A percentile compares a stretch with the other conserved stretches of the same genome.
These are phyloP conservation scores for Colletotrichum aenigma DNA, from an alignment of 2,329 filamentous ascomycete genomes.

Conservation along the genomic window DNA sequence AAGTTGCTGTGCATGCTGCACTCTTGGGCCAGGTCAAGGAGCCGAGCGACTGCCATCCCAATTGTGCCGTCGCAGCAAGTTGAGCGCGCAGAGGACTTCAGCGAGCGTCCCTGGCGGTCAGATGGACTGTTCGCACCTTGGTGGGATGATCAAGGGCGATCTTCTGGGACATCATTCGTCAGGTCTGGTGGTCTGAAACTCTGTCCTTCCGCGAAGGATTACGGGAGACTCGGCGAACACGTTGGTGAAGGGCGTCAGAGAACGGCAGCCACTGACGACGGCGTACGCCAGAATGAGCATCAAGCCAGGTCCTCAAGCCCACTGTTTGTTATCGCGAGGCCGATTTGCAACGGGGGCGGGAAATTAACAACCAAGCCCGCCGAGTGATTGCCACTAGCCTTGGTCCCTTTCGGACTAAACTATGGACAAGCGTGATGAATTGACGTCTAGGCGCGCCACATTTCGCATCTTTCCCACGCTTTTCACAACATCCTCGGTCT, in stretches of 20 bases:
- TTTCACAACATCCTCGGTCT: neutral
- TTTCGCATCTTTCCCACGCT: neutral
- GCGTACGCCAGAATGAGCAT: neutral
- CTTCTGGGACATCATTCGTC: neutral
- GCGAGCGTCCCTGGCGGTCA: neutral
- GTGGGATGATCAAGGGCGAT: neutral
- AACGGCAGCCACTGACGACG: neutral
- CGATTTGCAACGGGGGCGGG: neutral
- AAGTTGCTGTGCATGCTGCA: neutral
- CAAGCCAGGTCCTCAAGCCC: neutral
- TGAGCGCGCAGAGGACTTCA: neutral
- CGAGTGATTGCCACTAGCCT: neutral
- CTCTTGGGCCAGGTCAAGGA: neutral
- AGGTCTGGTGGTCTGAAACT: neutral
- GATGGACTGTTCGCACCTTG: neutral
- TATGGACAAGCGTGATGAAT: neutral
- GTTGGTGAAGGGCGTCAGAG: neutral
- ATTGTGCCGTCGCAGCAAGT: neutral
- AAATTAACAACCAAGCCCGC: neutral
- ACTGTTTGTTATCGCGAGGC: neutral
- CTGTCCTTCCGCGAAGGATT: neutral
- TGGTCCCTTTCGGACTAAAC: neutral
- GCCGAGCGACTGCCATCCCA: conserved; percentile 16
- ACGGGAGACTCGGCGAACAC: neutral
- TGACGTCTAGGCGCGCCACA: neutral